Conservation (phyloP, 352 stramenopile species). For the Phytophthora rubi region DNA sequence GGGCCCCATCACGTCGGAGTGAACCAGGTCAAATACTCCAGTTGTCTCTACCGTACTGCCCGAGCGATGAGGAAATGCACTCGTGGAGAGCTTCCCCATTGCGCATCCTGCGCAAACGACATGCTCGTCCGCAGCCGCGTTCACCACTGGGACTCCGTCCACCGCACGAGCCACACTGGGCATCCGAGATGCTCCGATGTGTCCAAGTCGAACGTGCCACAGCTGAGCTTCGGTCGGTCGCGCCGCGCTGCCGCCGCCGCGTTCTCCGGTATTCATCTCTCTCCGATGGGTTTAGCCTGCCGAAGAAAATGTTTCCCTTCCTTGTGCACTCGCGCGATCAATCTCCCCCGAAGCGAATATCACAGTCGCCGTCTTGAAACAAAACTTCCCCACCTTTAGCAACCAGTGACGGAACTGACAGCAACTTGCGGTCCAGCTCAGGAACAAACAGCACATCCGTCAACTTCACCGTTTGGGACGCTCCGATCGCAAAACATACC, state of each 20-base stretch:
- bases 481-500: not conserved
- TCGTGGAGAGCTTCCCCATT: not conserved
- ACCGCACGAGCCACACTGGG: not conserved
- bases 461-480: not conserved
- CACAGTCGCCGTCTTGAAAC: too few relatives aligned
- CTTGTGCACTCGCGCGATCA: too few relatives aligned
- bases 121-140: not conserved
- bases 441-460: too few relatives aligned
- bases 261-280: too few relatives aligned
- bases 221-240: not conserved
- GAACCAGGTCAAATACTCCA: not conserved
- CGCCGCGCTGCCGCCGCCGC: too few relatives aligned
- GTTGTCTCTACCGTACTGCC: not conserved
- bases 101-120: not conserved
- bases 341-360: too few relatives aligned
- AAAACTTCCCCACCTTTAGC: too few relatives aligned
- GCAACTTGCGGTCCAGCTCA: too few relatives aligned
- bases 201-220: not conserved
- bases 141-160: not conserved
- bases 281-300: too few relatives aligned
- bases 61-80: too few relatives aligned
- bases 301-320: not conserved
- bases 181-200: not conserved
- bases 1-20: not conserved
- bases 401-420: too few relatives aligned